Percentiles rank a stretch among this genome's conserved stretches.
Evolutionary conservation across 352 stramenopile species (phyloP).

Genomic region (Pythium aphanidermatum): DNA sequence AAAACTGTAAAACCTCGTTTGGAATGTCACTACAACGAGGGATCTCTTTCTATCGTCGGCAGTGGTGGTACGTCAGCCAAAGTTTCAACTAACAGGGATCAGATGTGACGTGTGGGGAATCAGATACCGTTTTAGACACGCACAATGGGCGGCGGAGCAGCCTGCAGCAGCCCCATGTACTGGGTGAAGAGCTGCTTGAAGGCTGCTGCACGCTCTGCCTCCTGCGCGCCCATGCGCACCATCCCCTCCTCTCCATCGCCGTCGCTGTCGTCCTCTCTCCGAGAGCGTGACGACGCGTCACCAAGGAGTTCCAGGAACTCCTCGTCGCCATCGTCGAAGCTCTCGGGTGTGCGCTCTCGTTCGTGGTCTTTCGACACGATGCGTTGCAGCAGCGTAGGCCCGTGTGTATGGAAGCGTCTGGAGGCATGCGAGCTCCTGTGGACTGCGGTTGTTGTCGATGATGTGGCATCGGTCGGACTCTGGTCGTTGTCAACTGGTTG

Average conservation of each 20-base stretch:
- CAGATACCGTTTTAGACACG: too few species aligned
- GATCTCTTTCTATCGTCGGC: too few species aligned
- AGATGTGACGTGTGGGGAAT: too few species aligned
- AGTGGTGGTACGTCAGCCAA: too few species aligned
- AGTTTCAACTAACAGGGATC: too few species aligned
- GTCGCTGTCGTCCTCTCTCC: background rate
- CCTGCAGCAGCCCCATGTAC: slow-evolving; percentile 39
- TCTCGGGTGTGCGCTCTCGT: background rate
- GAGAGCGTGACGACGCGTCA: background rate
- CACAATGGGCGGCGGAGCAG: background rate
- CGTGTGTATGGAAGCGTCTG: slow-evolving; percentile 6
- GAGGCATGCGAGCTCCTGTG: too few species aligned
- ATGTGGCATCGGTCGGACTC: too few species aligned
- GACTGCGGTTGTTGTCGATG: too few species aligned
- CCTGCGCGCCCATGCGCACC: background rate
- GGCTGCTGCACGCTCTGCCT: slow-evolving; percentile 12
- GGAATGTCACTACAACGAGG: too few species aligned
- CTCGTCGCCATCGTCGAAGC: background rate
- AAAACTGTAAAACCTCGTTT: too few species aligned
- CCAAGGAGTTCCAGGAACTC: background rate
- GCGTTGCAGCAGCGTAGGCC: slow-evolving; percentile 6
- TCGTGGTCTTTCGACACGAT: slow-evolving; percentile 6
- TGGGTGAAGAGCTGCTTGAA: slow-evolving; percentile 35
- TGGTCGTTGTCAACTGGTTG: too few species aligned
- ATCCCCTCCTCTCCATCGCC: background rate